These are phyloP conservation scores for Anacardium occidentale DNA, from an alignment of 345 rosid species.

Conservation along the genomic window DNA sequence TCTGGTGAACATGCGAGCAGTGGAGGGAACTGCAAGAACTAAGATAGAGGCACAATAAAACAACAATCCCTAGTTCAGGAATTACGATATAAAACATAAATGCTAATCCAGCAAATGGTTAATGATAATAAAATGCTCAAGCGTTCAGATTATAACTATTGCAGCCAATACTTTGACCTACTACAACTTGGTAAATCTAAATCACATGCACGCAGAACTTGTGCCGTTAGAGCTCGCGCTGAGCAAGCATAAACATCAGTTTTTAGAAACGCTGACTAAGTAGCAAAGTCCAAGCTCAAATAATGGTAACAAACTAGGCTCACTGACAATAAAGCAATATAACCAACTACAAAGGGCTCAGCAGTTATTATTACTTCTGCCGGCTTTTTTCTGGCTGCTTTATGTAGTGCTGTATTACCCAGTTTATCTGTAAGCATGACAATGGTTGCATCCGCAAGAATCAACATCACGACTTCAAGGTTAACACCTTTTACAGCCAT, in stretches of 20 bases:
- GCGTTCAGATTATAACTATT: not conserved
- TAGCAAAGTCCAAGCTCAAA: not conserved
- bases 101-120: not conserved
- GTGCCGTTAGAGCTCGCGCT: not conserved
- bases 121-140: not conserved
- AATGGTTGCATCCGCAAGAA: conserved; percentile 66
- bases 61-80: not conserved
- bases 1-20: not conserved
- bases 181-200: too few relatives aligned
- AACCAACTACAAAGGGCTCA: too few relatives aligned
- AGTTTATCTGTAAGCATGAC: conserved; percentile 86
- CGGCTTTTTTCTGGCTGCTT: conserved; percentile 87
- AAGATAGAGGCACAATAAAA: not conserved
- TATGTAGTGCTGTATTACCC: conserved; percentile 75
- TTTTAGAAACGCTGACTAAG: not conserved
- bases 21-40: not conserved
- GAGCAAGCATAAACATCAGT: not conserved
- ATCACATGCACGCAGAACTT: too few relatives aligned
- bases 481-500: conserved; percentile 94
- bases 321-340: not conserved
- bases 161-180: not conserved
- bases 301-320: not conserved
- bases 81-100: not conserved
- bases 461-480: conserved; percentile 61
- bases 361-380: conserved; percentile 47